Base-by-base conservation (phyloP, 192 early-diverging fungal genomes). In the Mycoemilia scoparia region DNA sequence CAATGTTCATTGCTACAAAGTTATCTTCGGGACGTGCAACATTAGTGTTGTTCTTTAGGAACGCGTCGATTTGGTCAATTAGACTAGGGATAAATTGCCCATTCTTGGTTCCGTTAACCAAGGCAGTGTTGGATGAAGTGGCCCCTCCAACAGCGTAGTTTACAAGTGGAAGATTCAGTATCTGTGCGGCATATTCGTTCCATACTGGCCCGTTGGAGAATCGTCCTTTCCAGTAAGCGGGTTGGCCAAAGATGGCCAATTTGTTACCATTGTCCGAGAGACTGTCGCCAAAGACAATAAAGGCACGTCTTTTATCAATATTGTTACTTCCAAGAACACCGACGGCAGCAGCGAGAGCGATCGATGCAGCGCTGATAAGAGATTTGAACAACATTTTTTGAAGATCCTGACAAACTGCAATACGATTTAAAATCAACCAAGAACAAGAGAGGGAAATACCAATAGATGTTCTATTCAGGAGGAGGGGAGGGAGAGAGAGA, bases 141-240 rank as follows among this genome's bases (percentile, higher is more conserved):
- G 36, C 37, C 21, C 52, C 52, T 8, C 52, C 52, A 6, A 54
- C 17, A 1, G 52, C 52, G 41, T 48, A 48, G 52, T 54, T 54
- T 24, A 48, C 46, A 1, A 54, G 52, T 8, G 34, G 32, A 25
- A 36, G 45, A 5, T 13, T 22, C 7, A 48, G 37, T 1, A 49
- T 37, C 12, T 31, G 5, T 4, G 41, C 26, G 21, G 49, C 12
- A 21, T 55, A 55, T 26, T 55, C 53, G 33, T 55, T 55, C 53
- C 53, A 55, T 7, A 49, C 41, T 6, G 53, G 53, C 1, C 53
- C 53, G 0, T 41, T 45, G 7, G 41, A 44, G 17, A 55, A 55
- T 8, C 53, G 40, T 7, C 53, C 53, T 8, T 55, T 21, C 53
- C 53, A 55, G 34, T 49, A 55, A 2, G 53, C 43, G 6, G n/a